Conservation (phyloP, 2,329 filamentous ascomycete species). For the Capronia coronata region DNA sequence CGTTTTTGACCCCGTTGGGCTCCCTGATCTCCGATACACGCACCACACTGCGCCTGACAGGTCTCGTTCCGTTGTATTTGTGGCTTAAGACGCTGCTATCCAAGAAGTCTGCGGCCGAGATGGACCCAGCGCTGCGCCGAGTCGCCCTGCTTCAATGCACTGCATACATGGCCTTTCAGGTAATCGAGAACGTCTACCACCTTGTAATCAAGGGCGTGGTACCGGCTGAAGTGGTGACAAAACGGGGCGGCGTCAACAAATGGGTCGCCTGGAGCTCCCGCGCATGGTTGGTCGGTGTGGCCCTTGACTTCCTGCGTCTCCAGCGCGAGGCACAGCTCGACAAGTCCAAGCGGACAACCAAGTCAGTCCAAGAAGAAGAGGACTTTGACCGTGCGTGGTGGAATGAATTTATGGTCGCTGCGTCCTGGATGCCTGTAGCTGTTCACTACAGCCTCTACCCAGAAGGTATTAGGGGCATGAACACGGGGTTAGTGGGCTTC, state of each 20-base stretch:
- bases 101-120: slow-evolving; percentile 27
- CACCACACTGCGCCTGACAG: slow-evolving; percentile 53
- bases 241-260: slow-evolving; percentile 45
- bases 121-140: slow-evolving; percentile 42
- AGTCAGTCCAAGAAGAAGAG: slow-evolving; percentile 20
- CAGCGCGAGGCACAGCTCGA: slow-evolving; percentile 38
- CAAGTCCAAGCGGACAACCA: slow-evolving; percentile 17
- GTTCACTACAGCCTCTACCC: slow-evolving; percentile 70
- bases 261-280: slow-evolving; percentile 68
- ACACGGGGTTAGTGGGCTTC: slow-evolving; percentile 50
- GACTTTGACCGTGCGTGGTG: slow-evolving; percentile 30
- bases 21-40: slow-evolving; percentile 48
- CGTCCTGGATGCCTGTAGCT: slow-evolving; percentile 67
- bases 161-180: slow-evolving; percentile 64
- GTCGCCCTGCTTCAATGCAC: slow-evolving; percentile 64
- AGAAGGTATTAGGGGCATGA: slow-evolving; percentile 53
- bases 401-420: slow-evolving; percentile 30
- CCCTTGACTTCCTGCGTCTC: slow-evolving; percentile 66
- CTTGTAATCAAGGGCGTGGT: slow-evolving; percentile 68
- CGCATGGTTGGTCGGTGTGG: slow-evolving; percentile 74
- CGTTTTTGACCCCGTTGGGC: slow-evolving; percentile 42
- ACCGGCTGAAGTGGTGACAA: slow-evolving; percentile 36
- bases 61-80: slow-evolving; percentile 67
- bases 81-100: slow-evolving; percentile 60
- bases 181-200: slow-evolving; percentile 76